phyloP scores from a whole-genome alignment of 164 flowering plant species.

The Vitis riparia region DNA sequence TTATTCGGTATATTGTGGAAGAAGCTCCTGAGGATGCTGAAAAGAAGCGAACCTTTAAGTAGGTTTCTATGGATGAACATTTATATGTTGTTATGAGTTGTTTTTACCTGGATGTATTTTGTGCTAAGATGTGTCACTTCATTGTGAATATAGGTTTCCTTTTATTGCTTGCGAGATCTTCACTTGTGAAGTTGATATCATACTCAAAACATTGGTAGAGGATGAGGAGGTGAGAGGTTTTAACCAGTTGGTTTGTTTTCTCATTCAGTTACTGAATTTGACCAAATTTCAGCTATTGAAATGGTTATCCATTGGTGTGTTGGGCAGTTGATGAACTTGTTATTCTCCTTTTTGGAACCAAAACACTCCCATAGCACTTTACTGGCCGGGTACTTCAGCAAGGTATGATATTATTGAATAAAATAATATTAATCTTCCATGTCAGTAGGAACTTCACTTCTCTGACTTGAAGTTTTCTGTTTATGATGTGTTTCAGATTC shows the following conservation, averaged over 20 bases:
- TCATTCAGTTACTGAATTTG: not conserved
- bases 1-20: conserved; percentile 76
- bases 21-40: conserved; percentile 86
- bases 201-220: conserved; percentile 83
- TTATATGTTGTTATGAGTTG: not conserved
- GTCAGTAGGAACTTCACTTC: not conserved
- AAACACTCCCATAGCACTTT: conserved; percentile 64
- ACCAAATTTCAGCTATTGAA: not conserved
- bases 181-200: conserved; percentile 94
- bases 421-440: conserved; percentile 6
- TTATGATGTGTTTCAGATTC: no score
- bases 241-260: not conserved
- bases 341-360: conserved; percentile 88
- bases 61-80: conserved; percentile 17
- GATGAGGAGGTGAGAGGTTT: conserved; percentile 69
- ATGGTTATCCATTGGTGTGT: conserved; percentile 2
- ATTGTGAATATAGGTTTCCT: conserved; percentile 60
- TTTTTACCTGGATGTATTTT: not conserved
- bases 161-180: conserved; percentile 94
- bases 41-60: conserved; percentile 77
- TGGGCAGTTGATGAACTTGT: conserved; percentile 76
- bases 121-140: not conserved
- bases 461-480: no score
- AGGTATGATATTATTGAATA: conserved; percentile 40
- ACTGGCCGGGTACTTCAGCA: conserved; percentile 91